Conservation (phyloP, 2,329 filamentous ascomycete species). For the Zymoseptoria pseudotritici region DNA sequence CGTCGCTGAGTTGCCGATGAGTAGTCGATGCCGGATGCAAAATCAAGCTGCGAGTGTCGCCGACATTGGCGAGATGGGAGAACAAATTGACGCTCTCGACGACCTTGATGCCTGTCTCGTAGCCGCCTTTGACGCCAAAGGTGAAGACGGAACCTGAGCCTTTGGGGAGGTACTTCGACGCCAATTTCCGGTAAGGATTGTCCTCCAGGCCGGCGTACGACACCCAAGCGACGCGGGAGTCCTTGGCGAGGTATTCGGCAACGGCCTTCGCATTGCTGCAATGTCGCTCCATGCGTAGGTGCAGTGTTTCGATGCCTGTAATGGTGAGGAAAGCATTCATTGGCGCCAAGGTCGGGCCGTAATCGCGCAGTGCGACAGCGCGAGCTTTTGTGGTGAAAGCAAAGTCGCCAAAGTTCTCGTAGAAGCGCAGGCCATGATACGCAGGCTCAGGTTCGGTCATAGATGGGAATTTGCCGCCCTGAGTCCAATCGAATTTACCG, state of each 20-base stretch:
- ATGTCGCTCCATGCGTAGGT: conserved; percentile 13
- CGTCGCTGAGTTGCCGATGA: conserved; percentile 12
- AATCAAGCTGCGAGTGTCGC: conserved; percentile 11
- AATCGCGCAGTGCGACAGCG: conserved; percentile 10
- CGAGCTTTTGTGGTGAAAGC: conserved; percentile 12
- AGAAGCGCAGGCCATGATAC: conserved; percentile 12
- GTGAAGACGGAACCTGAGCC: conserved; percentile 11
- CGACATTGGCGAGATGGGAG: conserved; percentile 13
- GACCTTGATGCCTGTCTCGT: conserved; percentile 8
- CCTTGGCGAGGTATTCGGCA: conserved; percentile 7
- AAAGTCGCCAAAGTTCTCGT: conserved; percentile 13
- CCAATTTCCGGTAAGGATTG: conserved; percentile 3
- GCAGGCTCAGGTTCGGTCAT: conserved; percentile 13
- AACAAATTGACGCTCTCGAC: conserved; percentile 12
- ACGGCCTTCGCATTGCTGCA: conserved; percentile 9
- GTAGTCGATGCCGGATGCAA: conserved; percentile 14
- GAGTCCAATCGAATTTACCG: conserved; percentile 13
- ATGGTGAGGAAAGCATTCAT: conserved; percentile 12
- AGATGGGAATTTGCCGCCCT: conserved; percentile 7
- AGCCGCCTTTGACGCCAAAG: conserved; percentile 12
- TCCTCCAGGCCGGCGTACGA: conserved; percentile 10
- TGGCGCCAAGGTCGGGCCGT: conserved; percentile 10
- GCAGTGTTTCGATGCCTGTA: conserved; percentile 13
- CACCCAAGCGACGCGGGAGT: conserved; percentile 12
- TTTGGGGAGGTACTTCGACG: conserved; percentile 8